Conservation (phyloP, 139 green algal genomes). For the Micractinium conductrix region DNA sequence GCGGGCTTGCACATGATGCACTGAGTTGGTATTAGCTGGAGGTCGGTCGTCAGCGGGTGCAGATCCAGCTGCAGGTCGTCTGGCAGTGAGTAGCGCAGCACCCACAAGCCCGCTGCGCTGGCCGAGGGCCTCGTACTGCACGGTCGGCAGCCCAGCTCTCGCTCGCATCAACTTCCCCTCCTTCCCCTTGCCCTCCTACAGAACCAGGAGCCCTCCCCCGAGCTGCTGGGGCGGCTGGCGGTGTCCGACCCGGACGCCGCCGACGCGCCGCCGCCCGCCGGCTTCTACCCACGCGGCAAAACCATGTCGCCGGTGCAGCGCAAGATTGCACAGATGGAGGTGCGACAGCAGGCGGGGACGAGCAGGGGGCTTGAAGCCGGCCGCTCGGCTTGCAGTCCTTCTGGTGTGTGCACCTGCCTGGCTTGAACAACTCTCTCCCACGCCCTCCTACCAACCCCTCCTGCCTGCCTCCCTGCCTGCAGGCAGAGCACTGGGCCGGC, state of each 20-base stretch:
- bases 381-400: not conserved
- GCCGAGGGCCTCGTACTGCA: no score
- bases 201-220: slow-evolving; percentile 16
- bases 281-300: slow-evolving; percentile 22
- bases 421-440: not conserved
- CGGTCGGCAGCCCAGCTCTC: no score
- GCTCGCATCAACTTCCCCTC: not conserved
- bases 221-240: slow-evolving; percentile 17
- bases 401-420: not conserved
- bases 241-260: not conserved
- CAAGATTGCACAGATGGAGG: slow-evolving; percentile 27
- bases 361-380: not conserved
- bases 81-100: no score
- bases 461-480: not conserved
- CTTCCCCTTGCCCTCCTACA: not conserved
- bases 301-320: slow-evolving; percentile 14
- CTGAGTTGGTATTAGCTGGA: no score
- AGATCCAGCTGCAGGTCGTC: no score
- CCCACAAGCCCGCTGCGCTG: no score
- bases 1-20: no score
- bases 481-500: slow-evolving; percentile 25
- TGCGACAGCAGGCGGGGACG: not conserved
- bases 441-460: not conserved
- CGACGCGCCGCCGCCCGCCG: not conserved
- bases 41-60: no score